Percentiles rank a stretch among this genome's conserved stretches.
These are phyloP conservation scores for Telfairia occidentalis DNA, from an alignment of 331 rosid genomes.

Conservation along the genomic window DNA sequence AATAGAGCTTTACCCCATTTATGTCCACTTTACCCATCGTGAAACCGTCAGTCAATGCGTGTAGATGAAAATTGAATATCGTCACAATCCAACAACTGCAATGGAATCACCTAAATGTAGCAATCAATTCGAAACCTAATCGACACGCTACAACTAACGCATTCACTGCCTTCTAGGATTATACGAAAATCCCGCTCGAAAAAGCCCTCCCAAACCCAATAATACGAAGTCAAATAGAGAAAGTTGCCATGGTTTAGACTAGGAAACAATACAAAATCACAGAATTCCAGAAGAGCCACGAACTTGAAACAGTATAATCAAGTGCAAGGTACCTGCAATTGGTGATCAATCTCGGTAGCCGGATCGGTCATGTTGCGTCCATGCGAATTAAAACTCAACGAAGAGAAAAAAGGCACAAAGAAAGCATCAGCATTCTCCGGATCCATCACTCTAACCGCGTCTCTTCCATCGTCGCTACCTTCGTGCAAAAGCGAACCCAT, in stretches of 20 bases:
- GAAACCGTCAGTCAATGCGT: neutral
- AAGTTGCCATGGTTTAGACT: neutral
- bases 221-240: neutral
- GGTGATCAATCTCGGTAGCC: conserved; percentile 54
- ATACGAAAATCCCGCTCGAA: neutral
- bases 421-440: conserved; percentile 77
- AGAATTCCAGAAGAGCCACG: neutral
- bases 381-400: conserved; percentile 71
- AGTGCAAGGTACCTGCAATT: conserved; percentile 60
- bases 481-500: conserved; percentile 65
- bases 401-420: conserved; percentile 89
- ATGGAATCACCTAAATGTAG: neutral
- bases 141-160: neutral
- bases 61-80: neutral
- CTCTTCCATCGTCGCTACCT: conserved; percentile 23
- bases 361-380: conserved; percentile 87
- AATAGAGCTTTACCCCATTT: neutral
- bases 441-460: conserved; percentile 69
- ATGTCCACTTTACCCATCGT: neutral
- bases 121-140: neutral
- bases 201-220: neutral
- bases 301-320: neutral
- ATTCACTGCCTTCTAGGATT: neutral
- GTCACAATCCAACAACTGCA: neutral
- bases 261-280: neutral